Evolutionary conservation across 805 yeast genomes (phyloP).

Genomic region (Brettanomyces nanus): DNA sequence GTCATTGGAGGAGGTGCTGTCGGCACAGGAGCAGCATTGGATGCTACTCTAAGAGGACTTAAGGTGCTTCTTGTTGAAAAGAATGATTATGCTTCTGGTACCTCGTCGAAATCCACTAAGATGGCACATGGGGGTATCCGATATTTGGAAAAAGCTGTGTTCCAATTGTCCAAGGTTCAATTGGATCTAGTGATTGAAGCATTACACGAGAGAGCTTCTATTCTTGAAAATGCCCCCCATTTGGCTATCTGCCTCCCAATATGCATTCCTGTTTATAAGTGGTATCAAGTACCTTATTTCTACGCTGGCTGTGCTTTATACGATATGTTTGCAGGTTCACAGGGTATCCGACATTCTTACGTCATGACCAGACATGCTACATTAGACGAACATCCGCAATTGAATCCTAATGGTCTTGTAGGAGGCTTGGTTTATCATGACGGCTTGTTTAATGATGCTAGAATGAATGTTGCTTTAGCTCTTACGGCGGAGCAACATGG

Average conservation of each 20-base stretch:
- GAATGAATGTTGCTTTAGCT: conserved; percentile 83
- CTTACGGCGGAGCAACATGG: conserved; percentile 80
- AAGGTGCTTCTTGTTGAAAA: conserved; percentile 83
- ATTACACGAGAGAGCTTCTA: conserved; percentile 75
- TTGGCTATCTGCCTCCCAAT: conserved; percentile 80
- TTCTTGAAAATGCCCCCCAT: conserved; percentile 89
- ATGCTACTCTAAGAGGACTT: conserved; percentile 84
- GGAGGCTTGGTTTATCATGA: conserved; percentile 93
- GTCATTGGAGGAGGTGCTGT: conserved; percentile 96
- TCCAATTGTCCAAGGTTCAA: conserved; percentile 86
- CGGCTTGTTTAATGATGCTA: conserved; percentile 87
- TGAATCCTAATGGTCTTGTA: conserved; percentile 68
- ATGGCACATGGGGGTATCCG: conserved; percentile 98
- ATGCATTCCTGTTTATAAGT: conserved; percentile 90
- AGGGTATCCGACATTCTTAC: conserved; percentile 74
- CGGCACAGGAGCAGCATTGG: conserved; percentile 89
- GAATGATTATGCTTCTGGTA: conserved; percentile 86
- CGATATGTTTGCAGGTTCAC: conserved; percentile 86
- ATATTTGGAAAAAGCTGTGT: conserved; percentile 89
- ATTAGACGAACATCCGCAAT: conserved; percentile 73
- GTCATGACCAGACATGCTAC: conserved; percentile 61
- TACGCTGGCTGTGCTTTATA: conserved; percentile 86
- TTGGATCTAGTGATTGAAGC: conserved; percentile 85
- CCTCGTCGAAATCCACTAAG: conserved; percentile 89
- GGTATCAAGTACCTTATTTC: conserved; percentile 95